phyloP scores from a whole-genome alignment of 2,329 filamentous ascomycete species.

The Fusarium piperis region DNA sequence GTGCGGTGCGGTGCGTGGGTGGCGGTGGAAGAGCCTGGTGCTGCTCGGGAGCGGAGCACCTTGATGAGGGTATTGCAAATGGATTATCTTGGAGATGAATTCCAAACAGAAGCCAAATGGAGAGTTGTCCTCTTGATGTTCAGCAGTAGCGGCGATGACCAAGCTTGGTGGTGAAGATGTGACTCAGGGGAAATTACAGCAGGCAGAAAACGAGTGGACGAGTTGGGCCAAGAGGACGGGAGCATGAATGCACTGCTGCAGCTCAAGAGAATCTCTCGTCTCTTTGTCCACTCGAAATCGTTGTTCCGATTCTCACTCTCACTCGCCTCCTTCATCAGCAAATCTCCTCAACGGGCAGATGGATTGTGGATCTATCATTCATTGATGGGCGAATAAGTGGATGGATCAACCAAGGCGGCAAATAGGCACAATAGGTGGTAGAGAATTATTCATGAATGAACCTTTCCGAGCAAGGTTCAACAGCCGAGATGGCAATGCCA shows the following conservation, averaged over 20 bases:
- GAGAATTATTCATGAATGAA: not conserved
- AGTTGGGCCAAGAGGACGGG: constrained; percentile 1
- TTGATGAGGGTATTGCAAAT: not conserved
- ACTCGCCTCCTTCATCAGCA: constrained; percentile 17
- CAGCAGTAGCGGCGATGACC: not conserved
- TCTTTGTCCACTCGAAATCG: constrained; percentile 7
- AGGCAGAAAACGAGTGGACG: not conserved
- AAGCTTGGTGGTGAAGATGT: constrained; percentile 3
- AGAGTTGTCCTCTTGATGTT: not conserved
- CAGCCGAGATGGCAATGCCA: constrained; percentile 29
- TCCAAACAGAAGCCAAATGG: not conserved
- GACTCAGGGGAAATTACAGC: not conserved
- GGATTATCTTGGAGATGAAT: not conserved
- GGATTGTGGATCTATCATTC: constrained; percentile 21
- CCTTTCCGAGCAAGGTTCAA: not conserved
- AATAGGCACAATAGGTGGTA: not conserved
- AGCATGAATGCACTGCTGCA: constrained; percentile 6
- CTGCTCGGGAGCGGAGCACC: not conserved
- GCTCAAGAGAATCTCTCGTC: not conserved
- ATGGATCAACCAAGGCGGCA: not conserved
- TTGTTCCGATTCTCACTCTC: constrained; percentile 12
- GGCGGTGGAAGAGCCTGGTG: constrained; percentile 30
- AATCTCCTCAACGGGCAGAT: constrained; percentile 19
- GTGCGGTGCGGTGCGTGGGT: constrained; percentile 24
- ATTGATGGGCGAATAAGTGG: constrained; percentile 1